Percentiles rank a stretch among this genome's conserved stretches.
Conservation (phyloP, 257 asterid species). For the Anisodus acutangulus region DNA sequence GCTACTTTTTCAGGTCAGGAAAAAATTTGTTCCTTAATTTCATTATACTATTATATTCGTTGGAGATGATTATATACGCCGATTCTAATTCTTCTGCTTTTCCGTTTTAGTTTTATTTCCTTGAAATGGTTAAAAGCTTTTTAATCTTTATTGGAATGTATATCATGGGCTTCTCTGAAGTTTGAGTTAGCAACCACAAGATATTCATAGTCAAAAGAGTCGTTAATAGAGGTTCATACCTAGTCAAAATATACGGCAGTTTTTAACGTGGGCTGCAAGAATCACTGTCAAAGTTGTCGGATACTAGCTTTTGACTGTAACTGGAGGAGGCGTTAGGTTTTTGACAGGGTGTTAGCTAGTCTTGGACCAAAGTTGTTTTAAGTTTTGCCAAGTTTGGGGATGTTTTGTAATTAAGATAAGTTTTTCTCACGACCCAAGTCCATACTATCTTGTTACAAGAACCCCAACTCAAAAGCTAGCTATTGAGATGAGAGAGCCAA, state of each 20-base stretch:
- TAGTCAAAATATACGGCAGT: not conserved
- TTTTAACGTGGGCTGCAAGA: not conserved
- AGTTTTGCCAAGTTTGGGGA: too few species aligned
- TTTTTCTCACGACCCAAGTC: too few species aligned
- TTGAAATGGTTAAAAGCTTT: not conserved
- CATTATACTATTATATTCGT: not conserved
- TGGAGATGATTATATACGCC: not conserved
- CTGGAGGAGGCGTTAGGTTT: not conserved
- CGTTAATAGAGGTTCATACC: too few species aligned
- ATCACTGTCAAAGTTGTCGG: slow-evolving; percentile 5
- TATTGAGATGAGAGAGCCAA: too few species aligned
- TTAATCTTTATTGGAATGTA: not conserved
- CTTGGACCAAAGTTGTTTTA: not conserved
- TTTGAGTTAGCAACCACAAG: not conserved
- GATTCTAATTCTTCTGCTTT: not conserved
- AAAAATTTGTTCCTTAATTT: not conserved
- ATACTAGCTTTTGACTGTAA: not conserved
- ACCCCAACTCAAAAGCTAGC: too few species aligned
- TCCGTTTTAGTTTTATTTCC: not conserved
- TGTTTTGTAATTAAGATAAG: too few species aligned
- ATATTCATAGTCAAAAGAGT: not conserved
- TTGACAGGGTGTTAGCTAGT: not conserved
- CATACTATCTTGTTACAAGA: too few species aligned
- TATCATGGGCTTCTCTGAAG: too few species aligned
- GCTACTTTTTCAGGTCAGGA: slow-evolving; percentile 24